Evolutionary conservation across 164 flowering plant species (phyloP), one percentile per base, ranked within the genome.

Genomic region (Tetracentron sinense): DNA sequence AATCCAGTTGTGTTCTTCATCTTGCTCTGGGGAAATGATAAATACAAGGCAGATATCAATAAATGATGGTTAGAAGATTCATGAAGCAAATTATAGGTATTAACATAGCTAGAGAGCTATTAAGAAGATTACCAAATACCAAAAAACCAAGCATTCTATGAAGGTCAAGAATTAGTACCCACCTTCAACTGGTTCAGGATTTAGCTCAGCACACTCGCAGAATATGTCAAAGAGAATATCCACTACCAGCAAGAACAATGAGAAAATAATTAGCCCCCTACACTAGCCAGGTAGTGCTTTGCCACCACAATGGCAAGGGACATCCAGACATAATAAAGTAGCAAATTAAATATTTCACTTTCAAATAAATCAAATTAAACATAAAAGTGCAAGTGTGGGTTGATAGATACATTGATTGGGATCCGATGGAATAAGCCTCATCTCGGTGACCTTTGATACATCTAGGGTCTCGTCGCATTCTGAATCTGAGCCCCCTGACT

Each of bases 351-450:
- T 20, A 20, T 46, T 48, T 19, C 10, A 29, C 42, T 19, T 20
- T 30, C 20, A 42, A 20, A 47, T 42, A 0, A 66, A 28, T 29
- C 26, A 55, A 3, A 27, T 2, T 20, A 25, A 11, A 52, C 0
- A 3, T 27, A 25, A 10, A 29, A 29, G 22, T 6, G 1, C 16
- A 22, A 20, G 62, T 52, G n/a, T n/a, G n/a, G n/a, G n/a, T n/a
- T n/a, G n/a, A n/a, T n/a, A n/a, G 50, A 52, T 87, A 93, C 98
- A 80, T 64, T 83, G 88, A 70, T 29, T 78, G 21, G 92, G 87
- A 68, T 93, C 90, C 20, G 97, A 82, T 22, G 96, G 97, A 73
- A 93, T 74, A 61, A 93, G 88, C 77, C 98, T 88, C 90, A 93
- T 85, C 78, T 93, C 98, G n/a, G 77, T 77, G 55, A 88, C 72